Evolutionary conservation across 345 rosid genomes (phyloP), one percentile per base, ranked within the genome.

Genomic region (Clausena lansium): DNA sequence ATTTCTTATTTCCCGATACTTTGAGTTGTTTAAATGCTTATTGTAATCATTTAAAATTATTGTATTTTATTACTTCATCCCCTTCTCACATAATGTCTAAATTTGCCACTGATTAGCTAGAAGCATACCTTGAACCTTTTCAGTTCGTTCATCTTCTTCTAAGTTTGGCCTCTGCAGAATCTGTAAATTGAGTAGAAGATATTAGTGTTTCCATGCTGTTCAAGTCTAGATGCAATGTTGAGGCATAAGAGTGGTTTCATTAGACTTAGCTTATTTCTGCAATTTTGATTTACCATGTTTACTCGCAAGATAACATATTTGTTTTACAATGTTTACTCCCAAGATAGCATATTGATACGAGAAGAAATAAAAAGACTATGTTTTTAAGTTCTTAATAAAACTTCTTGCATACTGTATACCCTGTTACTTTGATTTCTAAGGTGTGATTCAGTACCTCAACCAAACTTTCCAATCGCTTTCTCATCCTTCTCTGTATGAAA

Each of bases 401-500:
- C 66, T 65, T 30, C 32, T 61, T 63, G 47, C 71, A 14, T 54
- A 47, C 13, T 67, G 39, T 33, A 52, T 35, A 27, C 13, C 50
- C 27, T 76, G 30, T 67, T 80, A 38, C 67, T 74, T 79, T 30
- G 45, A 6, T 30, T 39, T 63, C 22, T 45, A 74, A 69, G 73
- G 58, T 64, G 60, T 39, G 54, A 74, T 36, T 74, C 33, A 61
- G 62, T 81, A 95, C 99, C 97, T 95, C 81, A 82, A 91, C 95
- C 79, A 93, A 91, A 81, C 81, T 81, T 24, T 90, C 89, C 88
- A 90, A 64, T 69, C 92, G 87, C 82, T 78, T 92, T 84, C 89
- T 92, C 93, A 93, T 91, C 83, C 90, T 86, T 81, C 98, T 89
- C 78, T 93, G 98, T 79, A 91, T 85, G 83, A 88, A 90, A n/a